Evolutionary conservation across 2,329 filamentous ascomycete species (phyloP).

Genomic region (Tolypocladium sp.): DNA sequence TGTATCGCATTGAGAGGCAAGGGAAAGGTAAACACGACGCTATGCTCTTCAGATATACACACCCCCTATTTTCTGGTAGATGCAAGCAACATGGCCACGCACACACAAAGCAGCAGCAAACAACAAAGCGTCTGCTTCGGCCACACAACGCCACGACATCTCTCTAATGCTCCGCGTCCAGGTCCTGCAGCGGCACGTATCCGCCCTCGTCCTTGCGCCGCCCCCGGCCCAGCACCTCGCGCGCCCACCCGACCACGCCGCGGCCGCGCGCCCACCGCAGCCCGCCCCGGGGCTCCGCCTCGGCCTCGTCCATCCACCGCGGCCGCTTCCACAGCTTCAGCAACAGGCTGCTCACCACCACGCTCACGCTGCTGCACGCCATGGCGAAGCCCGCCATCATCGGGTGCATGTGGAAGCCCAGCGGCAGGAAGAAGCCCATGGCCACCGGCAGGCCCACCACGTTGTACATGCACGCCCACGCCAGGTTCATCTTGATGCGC

Average conservation of each 20-base stretch:
- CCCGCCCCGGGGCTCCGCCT: constrained; percentile 48
- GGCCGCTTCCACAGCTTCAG: constrained; percentile 83
- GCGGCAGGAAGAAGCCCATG: constrained; percentile 90
- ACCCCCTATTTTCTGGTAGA: background rate
- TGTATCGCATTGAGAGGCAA: background rate
- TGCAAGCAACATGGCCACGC: background rate
- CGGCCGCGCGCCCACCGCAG: constrained; percentile 32
- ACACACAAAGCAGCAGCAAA: background rate
- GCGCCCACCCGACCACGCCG: constrained; percentile 30
- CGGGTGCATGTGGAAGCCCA: constrained; percentile 80
- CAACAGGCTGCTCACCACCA: constrained; percentile 74
- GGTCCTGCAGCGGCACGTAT: constrained; percentile 49
- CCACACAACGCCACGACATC: background rate
- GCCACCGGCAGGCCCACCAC: constrained; percentile 84
- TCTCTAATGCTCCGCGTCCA: constrained; percentile 27
- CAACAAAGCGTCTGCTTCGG: background rate
- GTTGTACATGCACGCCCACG: constrained; percentile 93
- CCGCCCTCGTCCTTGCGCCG: constrained; percentile 39
- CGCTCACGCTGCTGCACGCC: constrained; percentile 82
- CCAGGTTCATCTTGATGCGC: constrained; percentile 87
- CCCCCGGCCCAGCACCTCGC: constrained; percentile 29
- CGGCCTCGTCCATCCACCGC: constrained; percentile 71
- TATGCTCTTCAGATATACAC: background rate
- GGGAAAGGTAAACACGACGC: background rate
- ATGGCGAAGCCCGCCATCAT: constrained; percentile 94